These are phyloP conservation scores for Infundibulicybe gibba DNA, from an alignment of 768 basidiomycete genomes.

Conservation along the genomic window DNA sequence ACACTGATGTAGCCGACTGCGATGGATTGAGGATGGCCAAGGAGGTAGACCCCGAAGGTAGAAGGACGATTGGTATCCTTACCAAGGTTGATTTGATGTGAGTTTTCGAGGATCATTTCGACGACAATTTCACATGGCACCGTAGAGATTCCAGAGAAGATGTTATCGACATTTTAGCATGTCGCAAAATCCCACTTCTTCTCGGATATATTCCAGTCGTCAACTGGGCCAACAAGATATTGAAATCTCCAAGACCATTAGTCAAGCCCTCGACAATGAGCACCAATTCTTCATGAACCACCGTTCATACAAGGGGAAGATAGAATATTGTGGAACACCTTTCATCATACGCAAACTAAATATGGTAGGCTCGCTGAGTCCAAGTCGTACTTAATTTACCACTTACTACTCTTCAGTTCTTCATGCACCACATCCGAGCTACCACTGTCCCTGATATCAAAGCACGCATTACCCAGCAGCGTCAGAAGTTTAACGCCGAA, in stretches of 20 bases:
- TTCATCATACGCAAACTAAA: slow-evolving; percentile 94
- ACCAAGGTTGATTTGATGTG: slow-evolving; percentile 99
- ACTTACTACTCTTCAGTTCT: slow-evolving; percentile 54
- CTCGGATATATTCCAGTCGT: slow-evolving; percentile 98
- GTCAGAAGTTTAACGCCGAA: slow-evolving; percentile 86
- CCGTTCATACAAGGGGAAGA: slow-evolving; percentile 87
- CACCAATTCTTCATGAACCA: slow-evolving; percentile 94
- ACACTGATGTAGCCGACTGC: slow-evolving; percentile 95
- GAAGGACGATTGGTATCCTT: slow-evolving; percentile 96
- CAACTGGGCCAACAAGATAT: slow-evolving; percentile 98
- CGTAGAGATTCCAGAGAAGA: slow-evolving; percentile 93
- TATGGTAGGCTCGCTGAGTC: slow-evolving; percentile 51
- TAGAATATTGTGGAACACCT: slow-evolving; percentile 96
- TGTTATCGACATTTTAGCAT: slow-evolving; percentile 97
- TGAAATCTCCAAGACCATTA: slow-evolving; percentile 85
- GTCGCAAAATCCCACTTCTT: slow-evolving; percentile 92
- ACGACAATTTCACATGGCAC: slow-evolving; percentile 4
- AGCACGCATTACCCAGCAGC: slow-evolving; percentile 85
- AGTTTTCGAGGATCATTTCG: slow-evolving; percentile 1
- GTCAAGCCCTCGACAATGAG: slow-evolving; percentile 82
- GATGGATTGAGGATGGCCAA: slow-evolving; percentile 95
- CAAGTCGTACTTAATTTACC: slow-evolving; percentile 1
- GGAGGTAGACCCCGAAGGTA: slow-evolving; percentile 96
- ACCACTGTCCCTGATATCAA: slow-evolving; percentile 99
- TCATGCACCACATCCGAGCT: slow-evolving; percentile 98